phyloP scores from a whole-genome alignment of 2,329 filamentous ascomycete genomes.

The Coniochaeta ligniaria region DNA sequence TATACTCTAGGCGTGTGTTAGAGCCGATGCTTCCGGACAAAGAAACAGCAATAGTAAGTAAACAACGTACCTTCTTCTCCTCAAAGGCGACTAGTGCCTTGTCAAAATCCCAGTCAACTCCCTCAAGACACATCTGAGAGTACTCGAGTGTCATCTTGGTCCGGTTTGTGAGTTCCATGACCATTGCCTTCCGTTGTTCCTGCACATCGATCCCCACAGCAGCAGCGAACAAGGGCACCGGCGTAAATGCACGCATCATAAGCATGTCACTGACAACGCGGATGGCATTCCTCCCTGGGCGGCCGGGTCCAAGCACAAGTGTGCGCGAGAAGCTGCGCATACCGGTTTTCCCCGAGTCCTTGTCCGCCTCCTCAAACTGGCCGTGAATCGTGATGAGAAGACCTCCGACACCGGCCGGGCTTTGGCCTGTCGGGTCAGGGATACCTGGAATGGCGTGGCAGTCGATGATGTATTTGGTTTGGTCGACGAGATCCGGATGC shows the following conservation, averaged over 20 bases:
- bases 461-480: constrained; percentile 75
- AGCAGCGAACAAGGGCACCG: constrained; percentile 29
- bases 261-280: constrained; percentile 77
- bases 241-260: constrained; percentile 58
- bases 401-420: constrained; percentile 62
- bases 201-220: constrained; percentile 10
- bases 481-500: constrained; percentile 65
- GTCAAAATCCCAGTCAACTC: constrained; percentile 74
- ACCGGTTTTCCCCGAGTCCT: constrained; percentile 44
- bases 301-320: constrained; percentile 71
- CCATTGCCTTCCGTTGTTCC: constrained; percentile 59
- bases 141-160: constrained; percentile 77
- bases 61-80: constrained; percentile 51
- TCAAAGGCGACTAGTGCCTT: constrained; percentile 69
- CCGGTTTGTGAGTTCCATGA: constrained; percentile 66
- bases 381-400: constrained; percentile 75
- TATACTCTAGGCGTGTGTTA: background rate
- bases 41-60: background rate
- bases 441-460: constrained; percentile 68
- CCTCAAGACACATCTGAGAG: constrained; percentile 71
- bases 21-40: background rate
- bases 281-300: constrained; percentile 54
- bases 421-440: constrained; percentile 60
- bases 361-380: constrained; percentile 71
- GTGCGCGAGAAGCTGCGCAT: constrained; percentile 77